Percentiles rank a stretch among this genome's conserved stretches.
Evolutionary conservation across 2,329 filamentous ascomycete species (phyloP).

Genomic region (Apiospora arundinis): DNA sequence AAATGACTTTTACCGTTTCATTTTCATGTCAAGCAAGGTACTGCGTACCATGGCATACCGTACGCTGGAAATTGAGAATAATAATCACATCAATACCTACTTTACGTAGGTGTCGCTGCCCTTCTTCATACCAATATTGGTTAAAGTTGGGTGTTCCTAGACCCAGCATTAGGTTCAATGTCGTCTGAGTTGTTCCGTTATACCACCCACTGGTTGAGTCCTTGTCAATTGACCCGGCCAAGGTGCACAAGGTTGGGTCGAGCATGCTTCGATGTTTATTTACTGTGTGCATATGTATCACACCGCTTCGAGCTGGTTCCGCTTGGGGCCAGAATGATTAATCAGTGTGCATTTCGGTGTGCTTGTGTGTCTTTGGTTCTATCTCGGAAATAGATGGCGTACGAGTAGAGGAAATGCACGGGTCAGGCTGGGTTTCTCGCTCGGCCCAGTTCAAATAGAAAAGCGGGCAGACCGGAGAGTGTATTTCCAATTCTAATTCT

Average conservation of each 20-base stretch:
- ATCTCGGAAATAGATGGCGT: background rate
- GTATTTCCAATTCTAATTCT: background rate
- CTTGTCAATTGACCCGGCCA: background rate
- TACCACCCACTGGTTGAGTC: background rate
- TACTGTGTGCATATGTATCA: background rate
- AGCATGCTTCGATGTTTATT: background rate
- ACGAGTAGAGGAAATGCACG: background rate
- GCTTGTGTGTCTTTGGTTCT: background rate
- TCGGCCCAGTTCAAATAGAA: background rate
- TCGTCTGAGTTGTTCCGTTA: background rate
- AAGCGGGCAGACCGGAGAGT: background rate
- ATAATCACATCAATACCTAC: background rate
- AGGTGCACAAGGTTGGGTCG: background rate
- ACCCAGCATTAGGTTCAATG: background rate
- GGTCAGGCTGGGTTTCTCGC: background rate
- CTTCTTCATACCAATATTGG: background rate
- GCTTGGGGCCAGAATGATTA: background rate
- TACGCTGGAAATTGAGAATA: background rate
- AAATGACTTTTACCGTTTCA: constrained; percentile 2
- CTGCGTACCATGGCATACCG: background rate
- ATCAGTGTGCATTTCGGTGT: background rate
- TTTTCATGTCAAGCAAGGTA: background rate
- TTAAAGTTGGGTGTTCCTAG: background rate
- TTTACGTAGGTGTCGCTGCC: background rate
- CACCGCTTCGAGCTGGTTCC: constrained; percentile 5